Percentiles rank a stretch among this genome's conserved stretches.
phyloP scores from a whole-genome alignment of 805 yeast species.

The Ogataea ramenticola region DNA sequence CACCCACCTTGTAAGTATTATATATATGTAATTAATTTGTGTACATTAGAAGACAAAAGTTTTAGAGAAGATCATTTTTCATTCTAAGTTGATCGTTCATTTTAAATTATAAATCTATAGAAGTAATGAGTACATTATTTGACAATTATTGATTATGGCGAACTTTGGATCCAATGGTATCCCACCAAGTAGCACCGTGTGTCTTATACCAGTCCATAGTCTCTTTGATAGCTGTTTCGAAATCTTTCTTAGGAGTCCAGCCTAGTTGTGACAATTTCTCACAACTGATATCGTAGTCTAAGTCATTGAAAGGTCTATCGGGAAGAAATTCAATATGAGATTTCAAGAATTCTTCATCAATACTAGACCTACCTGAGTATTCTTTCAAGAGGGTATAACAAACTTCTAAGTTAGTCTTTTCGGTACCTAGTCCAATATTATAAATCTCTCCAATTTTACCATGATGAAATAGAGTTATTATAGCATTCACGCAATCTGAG shows the following conservation, averaged over 20 bases:
- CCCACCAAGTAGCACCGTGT: not conserved
- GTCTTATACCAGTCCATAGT: slow-evolving; percentile 2
- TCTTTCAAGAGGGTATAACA: not conserved
- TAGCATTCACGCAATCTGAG: slow-evolving; percentile 32
- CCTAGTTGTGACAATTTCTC: slow-evolving; percentile 1
- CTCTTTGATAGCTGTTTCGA: not conserved
- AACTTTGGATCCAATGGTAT: not conserved
- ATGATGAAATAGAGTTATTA: slow-evolving; percentile 23
- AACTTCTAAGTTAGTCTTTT: not conserved
- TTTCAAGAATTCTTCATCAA: not conserved
- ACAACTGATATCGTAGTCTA: slow-evolving; percentile 2
- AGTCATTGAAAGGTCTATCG: slow-evolving; percentile 15
- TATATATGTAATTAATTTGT: too few relatives aligned
- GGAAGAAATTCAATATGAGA: slow-evolving; percentile 17
- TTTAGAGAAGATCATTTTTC: too few relatives aligned
- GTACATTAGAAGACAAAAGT: too few relatives aligned
- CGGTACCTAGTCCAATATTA: slow-evolving; percentile 5
- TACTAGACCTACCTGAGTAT: not conserved
- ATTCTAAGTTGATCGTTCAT: too few relatives aligned
- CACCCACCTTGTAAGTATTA: too few relatives aligned
- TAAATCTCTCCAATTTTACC: slow-evolving; percentile 3
- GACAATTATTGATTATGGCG: not conserved
- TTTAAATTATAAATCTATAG: too few relatives aligned
- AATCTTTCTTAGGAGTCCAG: slow-evolving; percentile 1
- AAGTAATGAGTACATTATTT: too few relatives aligned